Evolutionary conservation across 2,329 filamentous ascomycete species (phyloP), one percentile per base, ranked within the genome.

Genomic region (Dothideomycetes sp.): DNA sequence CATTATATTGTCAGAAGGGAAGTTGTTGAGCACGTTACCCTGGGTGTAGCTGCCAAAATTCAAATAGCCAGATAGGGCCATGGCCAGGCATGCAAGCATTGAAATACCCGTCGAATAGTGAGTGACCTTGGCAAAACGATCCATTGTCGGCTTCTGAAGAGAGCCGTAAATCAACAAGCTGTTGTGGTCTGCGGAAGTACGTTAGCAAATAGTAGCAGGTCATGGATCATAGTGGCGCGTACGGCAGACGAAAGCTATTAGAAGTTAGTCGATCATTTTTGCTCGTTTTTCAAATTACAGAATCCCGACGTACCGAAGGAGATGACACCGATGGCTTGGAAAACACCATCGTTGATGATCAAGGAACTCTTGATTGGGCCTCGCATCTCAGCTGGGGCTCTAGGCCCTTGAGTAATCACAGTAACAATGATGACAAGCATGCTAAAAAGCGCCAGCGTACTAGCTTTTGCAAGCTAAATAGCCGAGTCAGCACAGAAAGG

Each of bases 21-120:
- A 96, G 66, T 98, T 98, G 70, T 98, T 98, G 53, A 98, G 78
- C 38, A 98, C 86, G 60, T 98, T 98, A 57, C 91, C 91, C 51
- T 87, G 71, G 4, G 91, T 98, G 54, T 80, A 78, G 63, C 89
- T 84, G 47, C 91, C 89, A 56, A 98, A 98, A 13, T 83, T 88
- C 30, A 98, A 72, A 64, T 94, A 96, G 17, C 91, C 91, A 3
- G 81, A 77, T 6, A 95, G 69, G 0, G 86, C 91, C 79, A 98
- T 84, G 45, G 80, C 64, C 39, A 98, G 72, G 57, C 91, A 98
- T 41, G 89, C 88, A n/a, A 88, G 51, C 73, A 95, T 85, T 29
- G 88, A 95, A 33, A 95, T 78, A 49, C 72, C 76, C 1, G 91
- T 95, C 25, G 85, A 94, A 65, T 85, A 93, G 66, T 98, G 91